Conservation (phyloP, 225 moss, liverwort and hornwort genomes). For the Ulota crispa region DNA sequence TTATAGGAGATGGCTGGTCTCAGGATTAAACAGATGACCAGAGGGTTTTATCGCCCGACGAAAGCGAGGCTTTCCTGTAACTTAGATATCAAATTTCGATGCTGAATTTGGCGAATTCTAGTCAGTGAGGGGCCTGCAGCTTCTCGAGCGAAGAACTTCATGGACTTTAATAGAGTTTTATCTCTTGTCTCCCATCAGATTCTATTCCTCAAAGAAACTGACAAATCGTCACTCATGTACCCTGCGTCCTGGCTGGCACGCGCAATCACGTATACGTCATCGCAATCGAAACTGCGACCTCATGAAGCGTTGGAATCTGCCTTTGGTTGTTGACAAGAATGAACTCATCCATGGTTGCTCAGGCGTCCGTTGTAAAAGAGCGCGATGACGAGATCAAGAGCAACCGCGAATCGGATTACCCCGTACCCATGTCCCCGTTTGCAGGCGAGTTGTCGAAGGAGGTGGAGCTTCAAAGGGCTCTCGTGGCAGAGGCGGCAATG, state of each 20-base stretch:
- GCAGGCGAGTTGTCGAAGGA: conserved; percentile 66
- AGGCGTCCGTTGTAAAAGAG: conserved; percentile 14
- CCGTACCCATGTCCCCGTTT: conserved; percentile 79
- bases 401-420: conserved; percentile 42
- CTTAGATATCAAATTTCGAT: not conserved
- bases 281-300: conserved; percentile 3
- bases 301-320: conserved; percentile 19
- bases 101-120: not conserved
- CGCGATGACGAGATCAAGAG: conserved; percentile 14
- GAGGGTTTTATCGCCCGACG: not conserved
- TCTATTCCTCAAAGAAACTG: not conserved
- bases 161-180: not conserved
- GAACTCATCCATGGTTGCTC: conserved; percentile 21
- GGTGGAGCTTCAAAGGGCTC: conserved; percentile 81
- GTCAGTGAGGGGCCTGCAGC: not conserved
- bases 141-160: not conserved
- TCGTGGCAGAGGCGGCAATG: conserved; percentile 90
- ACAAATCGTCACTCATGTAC: conserved; percentile 25
- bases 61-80: not conserved
- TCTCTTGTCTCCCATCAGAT: not conserved
- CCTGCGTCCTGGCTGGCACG: conserved; percentile 24
- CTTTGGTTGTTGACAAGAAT: conserved; percentile 15
- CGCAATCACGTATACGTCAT: not conserved
- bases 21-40: not conserved
- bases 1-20: not conserved